Base-by-base conservation (phyloP, 1,284 basidiomycete species). In the Amylostereum chailletii region DNA sequence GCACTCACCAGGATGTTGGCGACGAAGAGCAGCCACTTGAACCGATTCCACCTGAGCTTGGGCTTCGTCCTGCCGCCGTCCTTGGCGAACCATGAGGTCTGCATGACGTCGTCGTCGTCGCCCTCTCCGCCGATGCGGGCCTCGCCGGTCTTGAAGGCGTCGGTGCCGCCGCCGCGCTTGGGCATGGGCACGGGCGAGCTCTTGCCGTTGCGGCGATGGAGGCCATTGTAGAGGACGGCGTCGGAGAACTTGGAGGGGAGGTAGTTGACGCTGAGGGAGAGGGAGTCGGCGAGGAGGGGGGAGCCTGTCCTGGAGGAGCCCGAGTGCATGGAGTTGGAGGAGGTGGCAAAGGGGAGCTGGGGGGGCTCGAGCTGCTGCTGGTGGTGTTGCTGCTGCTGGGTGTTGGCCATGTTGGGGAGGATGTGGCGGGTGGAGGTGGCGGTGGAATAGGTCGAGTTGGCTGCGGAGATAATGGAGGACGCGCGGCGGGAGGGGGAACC, bases 221-320 rank as follows among this genome's bases (percentile, higher is more conserved):
- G 62, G 42, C 71, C 67, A 39, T 74, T 74, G 30, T 68, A 69
- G 45, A 69, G 63, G 37, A 76, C 66, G 42, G 68, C 69, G 46
- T 64, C 64, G 29, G 78, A 75, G 62, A 81, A 81, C 67, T 81
- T 82, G 48, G 71, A 63, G 29, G 79, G 79, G 33, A 82, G 70
- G 60, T 79, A 82, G 65, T 80, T 76, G 58, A 77, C 65, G 39
- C 69, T 71, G 45, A 79, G 68, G 5, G 71, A 72, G 30, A 57
- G 43, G 36, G 45, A 49, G 44, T 59, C 55, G 40, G 54, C 53
- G 47, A 61, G 52, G 45, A 64, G 53, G 11, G 65, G 60, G 3
- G 59, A 59, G 40, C 59, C 60, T 47, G 48, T 57, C 37, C 55
- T 61, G 39, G 65, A 58, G 9, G 62, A 60, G 45, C 56, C 50